Conservation (phyloP, 2,329 filamentous ascomycete genomes). For the Colletotrichum tofieldiae region DNA sequence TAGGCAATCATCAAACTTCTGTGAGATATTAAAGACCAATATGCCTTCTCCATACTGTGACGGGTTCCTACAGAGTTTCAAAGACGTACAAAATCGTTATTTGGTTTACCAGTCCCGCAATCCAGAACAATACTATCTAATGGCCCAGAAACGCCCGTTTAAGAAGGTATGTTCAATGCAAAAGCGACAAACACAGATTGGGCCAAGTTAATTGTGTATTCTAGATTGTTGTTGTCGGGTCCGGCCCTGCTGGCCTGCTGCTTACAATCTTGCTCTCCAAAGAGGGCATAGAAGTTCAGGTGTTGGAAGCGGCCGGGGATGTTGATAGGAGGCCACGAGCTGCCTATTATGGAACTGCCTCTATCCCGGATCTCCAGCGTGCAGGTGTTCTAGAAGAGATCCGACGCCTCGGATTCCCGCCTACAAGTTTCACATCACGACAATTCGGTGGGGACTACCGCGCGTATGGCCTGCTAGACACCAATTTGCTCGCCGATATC, state of each 20-base stretch:
- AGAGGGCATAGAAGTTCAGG: constrained; percentile 46
- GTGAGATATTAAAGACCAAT: no score
- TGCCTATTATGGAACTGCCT: constrained; percentile 59
- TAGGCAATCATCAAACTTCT: no score
- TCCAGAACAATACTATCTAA: neutral
- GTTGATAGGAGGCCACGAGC: constrained; percentile 52
- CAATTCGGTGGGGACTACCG: neutral
- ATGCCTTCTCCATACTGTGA: no score
- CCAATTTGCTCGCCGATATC: neutral
- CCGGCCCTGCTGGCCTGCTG: constrained; percentile 46
- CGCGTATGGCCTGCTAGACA: neutral
- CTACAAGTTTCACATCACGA: constrained; percentile 1
- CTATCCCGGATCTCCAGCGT: constrained; percentile 69
- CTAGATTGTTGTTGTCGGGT: constrained; percentile 46
- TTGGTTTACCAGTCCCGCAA: no score
- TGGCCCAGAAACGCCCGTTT: neutral
- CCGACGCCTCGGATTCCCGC: neutral
- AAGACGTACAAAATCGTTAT: no score
- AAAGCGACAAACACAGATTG: neutral
- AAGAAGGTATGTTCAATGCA: neutral
- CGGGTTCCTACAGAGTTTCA: no score
- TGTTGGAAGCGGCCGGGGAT: constrained; percentile 48
- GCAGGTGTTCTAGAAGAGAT: constrained; percentile 57
- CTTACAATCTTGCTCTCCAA: constrained; percentile 46
- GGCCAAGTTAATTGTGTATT: neutral